A percentile compares a stretch with the other conserved stretches of the same genome.
Evolutionary conservation across 768 basidiomycete species (phyloP).

Genomic region (Naganishia onofrii): DNA sequence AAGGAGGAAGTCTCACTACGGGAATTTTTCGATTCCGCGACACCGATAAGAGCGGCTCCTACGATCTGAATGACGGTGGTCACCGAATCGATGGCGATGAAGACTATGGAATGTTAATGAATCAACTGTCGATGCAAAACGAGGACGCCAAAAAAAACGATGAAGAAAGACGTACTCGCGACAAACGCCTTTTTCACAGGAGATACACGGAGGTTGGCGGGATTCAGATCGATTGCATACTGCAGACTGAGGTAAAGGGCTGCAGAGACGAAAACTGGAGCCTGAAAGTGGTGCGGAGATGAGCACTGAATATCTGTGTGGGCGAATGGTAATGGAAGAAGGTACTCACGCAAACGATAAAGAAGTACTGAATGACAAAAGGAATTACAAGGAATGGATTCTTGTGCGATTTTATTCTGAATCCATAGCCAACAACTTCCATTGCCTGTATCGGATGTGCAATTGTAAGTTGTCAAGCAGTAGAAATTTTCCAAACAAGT

Average conservation of each 20-base stretch:
- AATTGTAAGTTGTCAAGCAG: neutral
- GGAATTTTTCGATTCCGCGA: slow-evolving; percentile 45
- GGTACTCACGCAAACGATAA: slow-evolving; percentile 45
- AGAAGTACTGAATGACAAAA: slow-evolving; percentile 51
- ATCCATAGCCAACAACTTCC: slow-evolving; percentile 50
- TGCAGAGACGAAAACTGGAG: slow-evolving; percentile 48
- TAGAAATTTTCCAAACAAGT: neutral
- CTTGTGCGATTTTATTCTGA: slow-evolving; percentile 39
- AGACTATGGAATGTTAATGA: slow-evolving; percentile 30
- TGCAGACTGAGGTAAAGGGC: slow-evolving; percentile 50
- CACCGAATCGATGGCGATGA: slow-evolving; percentile 45
- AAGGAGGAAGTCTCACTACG: slow-evolving; percentile 35
- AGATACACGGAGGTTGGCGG: slow-evolving; percentile 37
- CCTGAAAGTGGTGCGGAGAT: slow-evolving; percentile 28
- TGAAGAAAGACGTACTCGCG: slow-evolving; percentile 31
- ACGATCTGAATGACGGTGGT: slow-evolving; percentile 50
- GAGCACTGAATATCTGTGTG: too few species aligned
- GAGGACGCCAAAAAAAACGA: neutral
- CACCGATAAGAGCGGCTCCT: slow-evolving; percentile 52
- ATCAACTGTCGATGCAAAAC: neutral
- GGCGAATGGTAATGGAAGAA: neutral
- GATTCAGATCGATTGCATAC: slow-evolving; percentile 36
- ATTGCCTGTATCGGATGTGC: slow-evolving; percentile 37
- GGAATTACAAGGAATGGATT: slow-evolving; percentile 42
- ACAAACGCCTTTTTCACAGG: slow-evolving; percentile 43